Evolutionary conservation across 805 yeast species (phyloP).

Genomic region (Priceomyces fermenticarens): DNA sequence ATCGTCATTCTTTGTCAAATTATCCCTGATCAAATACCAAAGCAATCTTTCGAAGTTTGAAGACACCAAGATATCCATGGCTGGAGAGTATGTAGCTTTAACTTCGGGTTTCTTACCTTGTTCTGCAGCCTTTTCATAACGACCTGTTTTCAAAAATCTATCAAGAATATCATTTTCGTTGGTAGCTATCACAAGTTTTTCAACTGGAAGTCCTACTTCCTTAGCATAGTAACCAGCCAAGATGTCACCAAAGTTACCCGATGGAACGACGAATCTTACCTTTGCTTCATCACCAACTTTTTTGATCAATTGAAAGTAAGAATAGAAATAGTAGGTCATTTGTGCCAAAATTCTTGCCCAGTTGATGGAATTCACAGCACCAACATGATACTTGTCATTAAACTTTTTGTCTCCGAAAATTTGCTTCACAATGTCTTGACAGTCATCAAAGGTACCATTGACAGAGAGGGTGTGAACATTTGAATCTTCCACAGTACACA

Average conservation of each 20-base stretch:
- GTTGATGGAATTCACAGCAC: constrained; percentile 97
- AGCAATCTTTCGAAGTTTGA: constrained; percentile 94
- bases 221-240: constrained; percentile 94
- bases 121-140: constrained; percentile 67
- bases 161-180: constrained; percentile 93
- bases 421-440: constrained; percentile 94
- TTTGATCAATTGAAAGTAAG: constrained; percentile 72
- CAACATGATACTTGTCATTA: constrained; percentile 87
- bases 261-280: constrained; percentile 88
- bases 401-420: constrained; percentile 87
- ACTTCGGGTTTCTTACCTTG: constrained; percentile 50
- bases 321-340: constrained; percentile 92
- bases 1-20: constrained; percentile 51
- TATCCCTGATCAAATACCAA: constrained; percentile 87
- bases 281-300: constrained; percentile 26
- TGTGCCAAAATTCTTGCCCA: constrained; percentile 99
- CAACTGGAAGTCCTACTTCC: constrained; percentile 92
- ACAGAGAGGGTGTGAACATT: constrained; percentile 95
- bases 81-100: constrained; percentile 90
- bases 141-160: constrained; percentile 85
- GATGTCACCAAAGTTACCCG: constrained; percentile 98
- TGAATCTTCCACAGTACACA: constrained; percentile 92
- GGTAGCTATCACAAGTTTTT: constrained; percentile 86
- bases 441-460: constrained; percentile 95
- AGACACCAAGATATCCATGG: constrained; percentile 96